Conservation (phyloP, 495 filamentous ascomycete genomes). For the Aspergillus leporis region DNA sequence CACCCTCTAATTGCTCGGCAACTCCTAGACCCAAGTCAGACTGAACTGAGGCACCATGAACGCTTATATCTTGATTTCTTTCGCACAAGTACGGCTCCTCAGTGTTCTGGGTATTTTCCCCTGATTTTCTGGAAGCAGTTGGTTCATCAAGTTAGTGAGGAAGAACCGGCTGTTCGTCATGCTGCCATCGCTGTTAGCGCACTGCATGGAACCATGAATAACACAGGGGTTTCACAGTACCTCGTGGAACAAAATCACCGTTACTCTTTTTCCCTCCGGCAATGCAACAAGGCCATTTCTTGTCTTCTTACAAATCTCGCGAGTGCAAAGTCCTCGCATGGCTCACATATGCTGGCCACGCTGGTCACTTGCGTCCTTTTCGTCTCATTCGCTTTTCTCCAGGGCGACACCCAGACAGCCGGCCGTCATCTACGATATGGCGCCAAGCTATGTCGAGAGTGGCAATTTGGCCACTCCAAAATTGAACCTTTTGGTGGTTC, state of each 20-base stretch:
- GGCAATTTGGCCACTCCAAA: slow-evolving; percentile 2
- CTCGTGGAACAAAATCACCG: background rate
- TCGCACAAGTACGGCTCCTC: slow-evolving; percentile 32
- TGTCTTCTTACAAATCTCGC: slow-evolving; percentile 14
- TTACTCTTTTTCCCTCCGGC: slow-evolving; percentile 35
- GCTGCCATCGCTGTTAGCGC: slow-evolving; percentile 46
- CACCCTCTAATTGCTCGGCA: background rate
- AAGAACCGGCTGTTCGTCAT: slow-evolving; percentile 52
- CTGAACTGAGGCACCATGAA: slow-evolving; percentile 18
- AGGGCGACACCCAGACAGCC: slow-evolving; percentile 42
- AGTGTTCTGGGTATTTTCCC: slow-evolving; percentile 44
- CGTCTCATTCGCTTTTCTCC: slow-evolving; percentile 48
- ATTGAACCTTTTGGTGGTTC: background rate
- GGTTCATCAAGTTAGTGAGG: slow-evolving; percentile 50
- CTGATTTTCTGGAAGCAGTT: slow-evolving; percentile 52
- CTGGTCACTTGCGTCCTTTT: slow-evolving; percentile 51
- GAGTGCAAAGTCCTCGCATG: slow-evolving; percentile 17
- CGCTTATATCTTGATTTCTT: slow-evolving; percentile 22
- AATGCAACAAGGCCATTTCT: slow-evolving; percentile 48
- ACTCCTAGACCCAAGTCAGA: slow-evolving; percentile 3
- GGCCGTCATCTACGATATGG: slow-evolving; percentile 17
- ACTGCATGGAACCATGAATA: slow-evolving; percentile 32
- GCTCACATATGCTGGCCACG: slow-evolving; percentile 11
- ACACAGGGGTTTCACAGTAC: background rate
- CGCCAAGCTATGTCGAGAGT: slow-evolving; percentile 16